Base-by-base conservation (phyloP, 345 rosid genomes). In the Lumnitzera racemosa region DNA sequence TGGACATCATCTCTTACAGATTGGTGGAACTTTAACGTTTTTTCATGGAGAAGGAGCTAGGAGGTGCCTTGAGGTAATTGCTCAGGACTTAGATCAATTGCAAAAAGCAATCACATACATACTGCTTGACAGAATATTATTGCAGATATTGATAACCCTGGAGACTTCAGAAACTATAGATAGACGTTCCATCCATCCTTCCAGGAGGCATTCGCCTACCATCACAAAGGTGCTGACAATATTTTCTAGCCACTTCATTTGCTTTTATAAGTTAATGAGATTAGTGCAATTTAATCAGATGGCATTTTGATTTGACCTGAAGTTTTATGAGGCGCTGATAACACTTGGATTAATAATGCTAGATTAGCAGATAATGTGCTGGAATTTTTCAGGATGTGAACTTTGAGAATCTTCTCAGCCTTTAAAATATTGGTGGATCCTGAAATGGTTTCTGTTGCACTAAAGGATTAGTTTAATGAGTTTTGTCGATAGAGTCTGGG, bases 11-110 rank as follows among this genome's bases (percentile, higher is more conserved):
- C 59, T 57, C 15, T 46, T 36, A 54, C 82, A 94, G 99, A 94
- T 94, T 41, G 99, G 99, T 53, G 96, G 97, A 63, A 94, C 99
- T 72, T 87, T 94, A 53, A 94, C 90, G 2, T 88, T 94, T 76
- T 94, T 94, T 70, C 96, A 86, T 57, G 96, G 85, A 78, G 94
- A 78, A 70, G 85, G 95, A 65, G 74, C 86, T 24, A 81, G 86
- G 75, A 86, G 97, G 78, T 90, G 96, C 81, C 92, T 94, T 43
- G 97, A 94, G 95, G 99, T 94, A 75, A 73, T 61, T 53, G 24
- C 54, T 55, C 61, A 66, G 11, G 56, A 15, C 24, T 55, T 43
- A 29, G 53, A 15, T 61, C 47, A 60, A 27, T 29, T 48, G 51
- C 46, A 52, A 17, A 27, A 46, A 58, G 48, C 54, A 46, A 53